These are phyloP conservation scores for Bipolaris sorokiniana DNA, from an alignment of 2,329 filamentous ascomycete species.

Conservation along the genomic window DNA sequence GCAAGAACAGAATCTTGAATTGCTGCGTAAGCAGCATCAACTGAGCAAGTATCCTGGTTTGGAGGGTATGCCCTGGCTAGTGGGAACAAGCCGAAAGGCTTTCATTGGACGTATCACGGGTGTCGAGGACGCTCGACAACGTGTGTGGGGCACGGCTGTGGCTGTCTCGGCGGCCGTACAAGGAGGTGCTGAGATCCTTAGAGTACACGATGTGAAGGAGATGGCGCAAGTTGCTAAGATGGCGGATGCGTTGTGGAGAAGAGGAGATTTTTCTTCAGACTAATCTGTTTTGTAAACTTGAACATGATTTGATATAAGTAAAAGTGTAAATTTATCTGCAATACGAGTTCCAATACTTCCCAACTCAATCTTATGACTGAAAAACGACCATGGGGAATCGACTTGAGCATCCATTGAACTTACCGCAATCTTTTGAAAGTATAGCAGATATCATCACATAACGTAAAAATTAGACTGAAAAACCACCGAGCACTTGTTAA, in stretches of 20 bases:
- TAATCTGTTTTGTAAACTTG: too few species aligned
- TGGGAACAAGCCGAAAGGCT: constrained; percentile 86
- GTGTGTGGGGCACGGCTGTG: constrained; percentile 85
- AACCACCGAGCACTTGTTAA: not conserved
- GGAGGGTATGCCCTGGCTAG: constrained; percentile 79
- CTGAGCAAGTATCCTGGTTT: constrained; percentile 61
- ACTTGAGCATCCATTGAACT: not conserved
- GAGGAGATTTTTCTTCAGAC: constrained; percentile 39
- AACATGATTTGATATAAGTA: not conserved
- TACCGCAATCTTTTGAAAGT: not conserved
- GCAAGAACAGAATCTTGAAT: constrained; percentile 76
- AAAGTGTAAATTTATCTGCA: not conserved
- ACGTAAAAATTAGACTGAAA: not conserved
- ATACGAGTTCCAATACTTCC: too few species aligned
- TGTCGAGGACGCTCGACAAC: constrained; percentile 70
- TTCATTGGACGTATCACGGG: constrained; percentile 87
- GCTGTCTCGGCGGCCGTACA: constrained; percentile 84
- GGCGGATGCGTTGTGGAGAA: constrained; percentile 88
- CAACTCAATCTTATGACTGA: too few species aligned
- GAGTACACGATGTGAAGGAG: constrained; percentile 88
- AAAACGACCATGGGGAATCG: too few species aligned
- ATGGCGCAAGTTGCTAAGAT: constrained; percentile 86
- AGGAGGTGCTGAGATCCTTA: constrained; percentile 87
- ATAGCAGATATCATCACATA: not conserved
- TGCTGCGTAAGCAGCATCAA: constrained; percentile 71